Percentiles rank a stretch among this genome's conserved stretches.
Conservation (phyloP, 768 basidiomycete species). For the Botryobasidium botryosum region DNA sequence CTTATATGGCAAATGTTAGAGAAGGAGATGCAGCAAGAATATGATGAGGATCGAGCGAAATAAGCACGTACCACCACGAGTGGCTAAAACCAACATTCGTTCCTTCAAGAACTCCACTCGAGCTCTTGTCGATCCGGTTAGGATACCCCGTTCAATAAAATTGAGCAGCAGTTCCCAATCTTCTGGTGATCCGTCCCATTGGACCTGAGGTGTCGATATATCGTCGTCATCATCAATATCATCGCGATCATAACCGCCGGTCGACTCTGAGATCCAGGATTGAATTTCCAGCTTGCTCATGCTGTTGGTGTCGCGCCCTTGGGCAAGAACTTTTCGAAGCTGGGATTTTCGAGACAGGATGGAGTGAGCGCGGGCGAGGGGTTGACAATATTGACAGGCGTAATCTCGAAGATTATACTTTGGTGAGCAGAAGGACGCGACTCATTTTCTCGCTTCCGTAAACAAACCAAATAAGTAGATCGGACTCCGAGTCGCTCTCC, state of each 20-base stretch:
- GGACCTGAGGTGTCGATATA: neutral
- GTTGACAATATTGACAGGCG: too few relatives aligned
- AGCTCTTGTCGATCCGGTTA: slow-evolving; percentile 35
- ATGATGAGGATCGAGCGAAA: too few relatives aligned
- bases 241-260: too few relatives aligned
- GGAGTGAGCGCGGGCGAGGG: too few relatives aligned
- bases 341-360: too few relatives aligned
- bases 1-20: neutral
- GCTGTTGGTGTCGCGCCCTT: too few relatives aligned
- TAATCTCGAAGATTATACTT: too few relatives aligned
- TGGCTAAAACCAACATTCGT: slow-evolving; percentile 38
- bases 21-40: neutral
- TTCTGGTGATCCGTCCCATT: slow-evolving; percentile 5
- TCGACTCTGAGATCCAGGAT: slow-evolving; percentile 45
- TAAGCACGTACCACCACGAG: slow-evolving; percentile 35
- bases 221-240: slow-evolving; percentile 21
- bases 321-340: too few relatives aligned
- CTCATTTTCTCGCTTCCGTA: too few relatives aligned
- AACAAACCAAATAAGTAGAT: too few relatives aligned
- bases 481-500: too few relatives aligned
- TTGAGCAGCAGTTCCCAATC: slow-evolving; percentile 13
- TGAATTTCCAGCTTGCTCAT: slow-evolving; percentile 36
- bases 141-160: slow-evolving; percentile 32
- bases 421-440: too few relatives aligned
- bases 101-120: slow-evolving; percentile 45